Evolutionary conservation across 768 basidiomycete genomes (phyloP), one percentile per base, ranked within the genome.

Genomic region (Pleurotus platypus): DNA sequence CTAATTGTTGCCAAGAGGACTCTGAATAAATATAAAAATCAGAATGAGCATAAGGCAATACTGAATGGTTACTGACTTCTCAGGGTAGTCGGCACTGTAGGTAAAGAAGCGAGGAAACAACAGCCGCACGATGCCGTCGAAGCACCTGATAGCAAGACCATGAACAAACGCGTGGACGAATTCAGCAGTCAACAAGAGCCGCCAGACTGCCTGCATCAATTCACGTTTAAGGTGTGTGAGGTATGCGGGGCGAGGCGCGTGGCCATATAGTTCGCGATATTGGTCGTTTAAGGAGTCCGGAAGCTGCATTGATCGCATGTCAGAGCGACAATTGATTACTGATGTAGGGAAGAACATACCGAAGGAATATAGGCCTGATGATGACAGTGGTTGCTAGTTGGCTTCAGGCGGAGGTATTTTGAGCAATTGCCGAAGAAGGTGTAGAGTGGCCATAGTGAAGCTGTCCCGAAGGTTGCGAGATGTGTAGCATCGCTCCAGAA

Each of bases 401-500:
- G 72, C 12, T 64, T 63, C 2, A 54, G 18, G 13, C 60, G 54
- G 1, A 18, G 42, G 54, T 69, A 69, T 45, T 70, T 70, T 1
- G 62, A 65, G 22, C 66, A 48, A 43, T 67, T 66, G 1, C 64
- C 64, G 46, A 66, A 63, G 27, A 35, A 61, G 16, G 64, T 11
- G 37, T 69, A 70, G 1, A 66, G 22, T 1, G 68, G 68, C 69
- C 66, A 70, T 0, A 70, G 46, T 3, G 55, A 62, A 20, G 65
- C 63, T 1, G 65, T 53, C 2, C 75, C 69, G 60, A 74, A 74
- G 3, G 58, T 43, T 1, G 70, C 60, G 0, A 75, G 58, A 12
- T 69, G 67, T 4, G 69, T 73, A 1, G 62, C 12, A 58, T 75
- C 71, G 0, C 70, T 73, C 60, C 65, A 69, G 30, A 70, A 59